A percentile compares a stretch with the other conserved stretches of the same genome.
Conservation (phyloP, 192 early-diverging fungal species). For the Chytriomyces sp. region DNA sequence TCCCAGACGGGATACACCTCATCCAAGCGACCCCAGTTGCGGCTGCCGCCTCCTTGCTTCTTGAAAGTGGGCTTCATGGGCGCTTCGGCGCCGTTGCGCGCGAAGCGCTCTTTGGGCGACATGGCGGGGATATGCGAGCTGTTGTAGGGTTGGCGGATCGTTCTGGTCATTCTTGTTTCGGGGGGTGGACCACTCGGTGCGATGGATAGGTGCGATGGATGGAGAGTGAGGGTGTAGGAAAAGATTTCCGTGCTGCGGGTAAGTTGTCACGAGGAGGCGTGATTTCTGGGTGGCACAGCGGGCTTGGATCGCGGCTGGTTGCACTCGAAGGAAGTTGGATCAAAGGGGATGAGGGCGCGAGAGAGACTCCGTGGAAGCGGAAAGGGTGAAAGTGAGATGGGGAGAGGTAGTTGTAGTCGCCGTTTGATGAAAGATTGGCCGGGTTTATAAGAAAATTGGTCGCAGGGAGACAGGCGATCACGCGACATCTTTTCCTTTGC, state of each 20-base stretch:
- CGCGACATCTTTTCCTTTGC: too few relatives aligned
- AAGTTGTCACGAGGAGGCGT: background rate
- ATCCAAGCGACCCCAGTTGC: background rate
- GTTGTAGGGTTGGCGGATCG: conserved; percentile 1
- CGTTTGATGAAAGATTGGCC: too few relatives aligned
- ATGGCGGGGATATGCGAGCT: background rate
- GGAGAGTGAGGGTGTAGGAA: too few relatives aligned
- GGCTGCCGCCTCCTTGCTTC: background rate
- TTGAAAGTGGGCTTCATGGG: conserved; percentile 6
- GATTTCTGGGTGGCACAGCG: background rate
- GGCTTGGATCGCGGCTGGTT: too few relatives aligned
- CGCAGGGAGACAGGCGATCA: too few relatives aligned
- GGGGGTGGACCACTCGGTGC: too few relatives aligned
- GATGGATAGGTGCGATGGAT: too few relatives aligned
- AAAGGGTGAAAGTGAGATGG: background rate
- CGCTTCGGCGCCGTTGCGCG: background rate
- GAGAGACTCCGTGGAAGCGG: background rate
- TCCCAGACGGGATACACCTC: background rate
- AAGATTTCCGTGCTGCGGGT: too few relatives aligned
- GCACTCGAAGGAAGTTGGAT: too few relatives aligned
- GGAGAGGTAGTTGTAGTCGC: too few relatives aligned
- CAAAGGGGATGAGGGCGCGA: background rate
- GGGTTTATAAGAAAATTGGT: too few relatives aligned
- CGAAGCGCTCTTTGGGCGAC: background rate
- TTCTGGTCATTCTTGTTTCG: background rate